A percentile compares a stretch with the other conserved stretches of the same genome.
Conservation (phyloP, 768 basidiomycete species). For the Naganishia friedmannii region DNA sequence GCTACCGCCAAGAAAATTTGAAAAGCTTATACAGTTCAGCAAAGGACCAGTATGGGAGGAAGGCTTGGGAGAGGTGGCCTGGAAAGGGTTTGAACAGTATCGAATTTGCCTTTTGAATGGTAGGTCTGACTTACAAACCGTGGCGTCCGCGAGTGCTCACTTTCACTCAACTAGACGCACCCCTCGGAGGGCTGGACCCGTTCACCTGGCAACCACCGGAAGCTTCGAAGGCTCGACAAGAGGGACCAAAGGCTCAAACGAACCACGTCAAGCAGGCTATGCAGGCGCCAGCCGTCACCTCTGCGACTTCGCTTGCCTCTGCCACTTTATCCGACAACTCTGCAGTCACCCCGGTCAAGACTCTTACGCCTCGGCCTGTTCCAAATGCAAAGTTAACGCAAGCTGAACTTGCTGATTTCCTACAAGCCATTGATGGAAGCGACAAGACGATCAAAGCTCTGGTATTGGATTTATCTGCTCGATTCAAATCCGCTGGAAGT, state of each 20-base stretch:
- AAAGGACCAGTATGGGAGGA: slow-evolving; percentile 83
- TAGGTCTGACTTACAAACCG: slow-evolving; percentile 46
- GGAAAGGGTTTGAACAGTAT: slow-evolving; percentile 70
- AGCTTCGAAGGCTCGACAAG: neutral
- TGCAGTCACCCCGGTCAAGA: slow-evolving; percentile 10
- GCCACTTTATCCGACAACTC: neutral
- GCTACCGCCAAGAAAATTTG: slow-evolving; percentile 14
- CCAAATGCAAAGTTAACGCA: slow-evolving; percentile 44
- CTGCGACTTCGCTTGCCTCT: neutral
- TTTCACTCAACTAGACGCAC: slow-evolving; percentile 36
- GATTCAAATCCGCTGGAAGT: slow-evolving; percentile 42
- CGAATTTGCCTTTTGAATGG: slow-evolving; percentile 82
- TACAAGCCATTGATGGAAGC: slow-evolving; percentile 42
- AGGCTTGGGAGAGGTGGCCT: slow-evolving; percentile 64
- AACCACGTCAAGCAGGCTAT: neutral
- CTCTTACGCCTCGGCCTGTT: slow-evolving; percentile 8
- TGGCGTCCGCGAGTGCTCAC: neutral
- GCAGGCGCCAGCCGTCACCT: neutral
- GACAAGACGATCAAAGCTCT: slow-evolving; percentile 41
- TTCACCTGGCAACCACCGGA: slow-evolving; percentile 38
- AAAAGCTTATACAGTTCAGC: slow-evolving; percentile 66
- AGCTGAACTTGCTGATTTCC: slow-evolving; percentile 41
- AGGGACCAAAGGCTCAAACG: slow-evolving; percentile 18
- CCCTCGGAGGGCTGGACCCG: slow-evolving; percentile 42
- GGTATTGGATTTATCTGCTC: slow-evolving; percentile 37